Percentiles rank a stretch among this genome's conserved stretches.
These are phyloP conservation scores for Rhizopus arrhizus DNA, from an alignment of 371 early-diverging fungal species.

Conservation along the genomic window DNA sequence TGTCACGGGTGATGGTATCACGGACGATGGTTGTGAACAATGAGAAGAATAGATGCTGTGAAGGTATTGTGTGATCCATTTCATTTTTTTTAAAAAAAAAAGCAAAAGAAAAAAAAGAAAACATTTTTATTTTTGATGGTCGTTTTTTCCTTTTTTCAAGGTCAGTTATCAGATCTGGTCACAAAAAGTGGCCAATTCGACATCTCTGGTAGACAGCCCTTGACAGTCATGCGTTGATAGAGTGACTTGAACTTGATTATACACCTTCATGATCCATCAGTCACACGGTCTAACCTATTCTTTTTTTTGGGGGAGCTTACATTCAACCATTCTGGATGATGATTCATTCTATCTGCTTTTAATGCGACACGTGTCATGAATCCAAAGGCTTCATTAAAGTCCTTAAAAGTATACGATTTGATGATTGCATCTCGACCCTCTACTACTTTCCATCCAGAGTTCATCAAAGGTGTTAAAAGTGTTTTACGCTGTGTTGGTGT, in stretches of 20 bases:
- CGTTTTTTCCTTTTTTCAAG: background rate
- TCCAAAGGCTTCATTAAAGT: slow-evolving; percentile 89
- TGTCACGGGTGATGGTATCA: slow-evolving; percentile 28
- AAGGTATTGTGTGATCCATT: slow-evolving; percentile 39
- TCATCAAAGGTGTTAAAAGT: slow-evolving; percentile 54
- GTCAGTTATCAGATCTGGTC: slow-evolving; percentile 33
- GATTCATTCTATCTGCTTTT: slow-evolving; percentile 87
- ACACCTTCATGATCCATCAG: slow-evolving; percentile 54
- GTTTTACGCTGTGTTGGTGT: slow-evolving; percentile 44
- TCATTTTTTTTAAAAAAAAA: slow-evolving; percentile 21
- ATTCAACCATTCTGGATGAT: slow-evolving; percentile 96
- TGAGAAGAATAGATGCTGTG: slow-evolving; percentile 30
- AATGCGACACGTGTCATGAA: slow-evolving; percentile 94
- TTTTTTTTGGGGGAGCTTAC: slow-evolving; percentile 40
- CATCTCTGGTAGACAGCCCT: slow-evolving; percentile 79
- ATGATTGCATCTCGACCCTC: slow-evolving; percentile 80
- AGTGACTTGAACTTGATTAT: slow-evolving; percentile 88
- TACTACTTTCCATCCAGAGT: slow-evolving; percentile 65
- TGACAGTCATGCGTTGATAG: slow-evolving; percentile 90
- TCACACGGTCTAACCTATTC: background rate
- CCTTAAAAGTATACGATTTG: slow-evolving; percentile 75
- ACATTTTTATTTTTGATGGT: background rate
- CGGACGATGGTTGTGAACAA: slow-evolving; percentile 21
- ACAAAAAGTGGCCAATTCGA: slow-evolving; percentile 79
- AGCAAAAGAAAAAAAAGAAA: slow-evolving; percentile 7